Evolutionary conservation across 371 early-diverging fungal species (phyloP).

Genomic region (Parasitella parasitica): DNA sequence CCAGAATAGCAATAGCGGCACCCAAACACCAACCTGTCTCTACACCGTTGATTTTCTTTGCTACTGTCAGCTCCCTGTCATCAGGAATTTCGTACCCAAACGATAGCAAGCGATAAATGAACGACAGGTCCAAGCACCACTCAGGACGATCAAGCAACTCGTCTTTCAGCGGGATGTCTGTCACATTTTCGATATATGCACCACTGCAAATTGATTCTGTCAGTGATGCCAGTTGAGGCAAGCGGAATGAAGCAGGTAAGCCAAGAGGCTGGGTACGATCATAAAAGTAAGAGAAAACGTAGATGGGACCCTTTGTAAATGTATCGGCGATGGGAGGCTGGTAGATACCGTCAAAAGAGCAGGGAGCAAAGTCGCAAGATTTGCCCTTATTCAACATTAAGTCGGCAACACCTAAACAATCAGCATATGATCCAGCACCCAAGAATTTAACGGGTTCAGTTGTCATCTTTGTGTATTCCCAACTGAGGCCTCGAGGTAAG

Average conservation of each 20-base stretch:
- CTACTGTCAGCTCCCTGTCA: slow-evolving; percentile 69
- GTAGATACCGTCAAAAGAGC: slow-evolving; percentile 91
- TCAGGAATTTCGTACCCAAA: slow-evolving; percentile 85
- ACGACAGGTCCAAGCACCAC: slow-evolving; percentile 89
- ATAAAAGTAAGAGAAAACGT: slow-evolving; percentile 95
- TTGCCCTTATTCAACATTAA: slow-evolving; percentile 63
- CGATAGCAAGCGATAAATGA: slow-evolving; percentile 79
- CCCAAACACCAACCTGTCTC: slow-evolving; percentile 98
- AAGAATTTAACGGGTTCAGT: slow-evolving; percentile 29
- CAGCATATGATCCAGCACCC: slow-evolving; percentile 48
- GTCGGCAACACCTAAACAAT: slow-evolving; percentile 51
- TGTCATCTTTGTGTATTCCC: slow-evolving; percentile 27
- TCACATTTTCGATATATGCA: slow-evolving; percentile 45
- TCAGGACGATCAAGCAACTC: slow-evolving; percentile 66
- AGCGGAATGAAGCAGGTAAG: slow-evolving; percentile 56
- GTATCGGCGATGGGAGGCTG: slow-evolving; percentile 76
- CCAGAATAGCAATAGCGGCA: slow-evolving; percentile 81
- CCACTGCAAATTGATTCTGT: slow-evolving; percentile 70
- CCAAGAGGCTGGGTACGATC: slow-evolving; percentile 81
- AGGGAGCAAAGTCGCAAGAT: slow-evolving; percentile 62
- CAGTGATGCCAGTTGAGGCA: slow-evolving; percentile 59
- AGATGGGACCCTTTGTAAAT: slow-evolving; percentile 79
- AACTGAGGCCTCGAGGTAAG: slow-evolving; percentile 46
- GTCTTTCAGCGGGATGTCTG: slow-evolving; percentile 44
- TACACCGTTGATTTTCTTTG: slow-evolving; percentile 91